phyloP scores from a whole-genome alignment of 2,329 filamentous ascomycete species.

The Colletotrichum magnum region DNA sequence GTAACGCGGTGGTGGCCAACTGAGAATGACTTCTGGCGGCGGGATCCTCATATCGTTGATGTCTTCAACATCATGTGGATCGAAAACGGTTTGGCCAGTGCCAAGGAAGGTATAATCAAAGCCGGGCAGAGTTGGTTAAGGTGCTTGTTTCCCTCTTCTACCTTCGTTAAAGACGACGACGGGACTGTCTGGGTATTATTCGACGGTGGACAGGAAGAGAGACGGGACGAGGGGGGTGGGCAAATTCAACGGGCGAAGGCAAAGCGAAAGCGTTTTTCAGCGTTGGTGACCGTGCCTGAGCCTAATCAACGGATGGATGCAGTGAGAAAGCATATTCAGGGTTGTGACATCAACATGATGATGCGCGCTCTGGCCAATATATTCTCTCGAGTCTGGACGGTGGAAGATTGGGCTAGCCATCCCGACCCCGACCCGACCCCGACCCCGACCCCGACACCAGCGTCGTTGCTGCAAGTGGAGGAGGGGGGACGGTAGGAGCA shows the following conservation, averaged over 20 bases:
- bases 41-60: slow-evolving; percentile 42
- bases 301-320: slow-evolving; percentile 31
- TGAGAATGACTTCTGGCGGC: slow-evolving; percentile 42
- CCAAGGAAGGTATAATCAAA: background rate
- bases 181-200: background rate
- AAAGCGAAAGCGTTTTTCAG: slow-evolving; percentile 20
- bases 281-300: slow-evolving; percentile 29
- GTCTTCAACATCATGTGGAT: slow-evolving; percentile 30
- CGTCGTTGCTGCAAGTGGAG: background rate
- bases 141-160: slow-evolving; percentile 25
- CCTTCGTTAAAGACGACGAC: background rate
- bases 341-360: slow-evolving; percentile 28
- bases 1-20: slow-evolving; percentile 52
- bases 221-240: slow-evolving; percentile 21
- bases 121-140: background rate
- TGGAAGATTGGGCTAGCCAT: slow-evolving; percentile 6
- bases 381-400: slow-evolving; percentile 9
- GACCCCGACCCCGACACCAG: slow-evolving; percentile 5
- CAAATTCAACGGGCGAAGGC: slow-evolving; percentile 19
- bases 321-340: slow-evolving; percentile 26
- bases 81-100: background rate
- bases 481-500: slow-evolving; percentile 12
- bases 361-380: slow-evolving; percentile 35
- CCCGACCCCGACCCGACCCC: background rate
- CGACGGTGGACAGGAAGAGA: slow-evolving; percentile 7